Evolutionary conservation across 495 filamentous ascomycete species (phyloP), one percentile per base, ranked within the genome.

Genomic region (Monascus purpureus): DNA sequence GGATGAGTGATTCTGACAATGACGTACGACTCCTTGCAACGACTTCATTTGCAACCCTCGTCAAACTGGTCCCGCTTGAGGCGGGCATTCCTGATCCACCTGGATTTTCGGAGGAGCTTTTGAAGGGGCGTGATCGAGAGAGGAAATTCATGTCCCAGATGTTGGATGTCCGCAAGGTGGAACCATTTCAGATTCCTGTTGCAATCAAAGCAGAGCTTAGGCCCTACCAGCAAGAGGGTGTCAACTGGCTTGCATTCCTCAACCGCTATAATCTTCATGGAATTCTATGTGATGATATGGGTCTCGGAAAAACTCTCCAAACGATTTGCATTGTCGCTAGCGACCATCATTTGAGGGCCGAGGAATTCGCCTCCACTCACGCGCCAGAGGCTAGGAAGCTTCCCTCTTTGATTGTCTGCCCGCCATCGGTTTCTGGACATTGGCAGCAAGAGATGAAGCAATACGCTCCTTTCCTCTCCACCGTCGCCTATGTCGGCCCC

Each of bases 281-380:
- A 24, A 93, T 97, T 58, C 83, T 97, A 33, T 97, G 90, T 50
- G 90, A 97, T 48, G 90, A 97, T 49, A 97, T 97, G 90, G 90
- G 90, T 41, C 81, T 97, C 27, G 90, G 90, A 19, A 97, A 97
- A 55, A 97, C 90, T 1, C 64, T 97, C 13, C 90, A 97, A 54
- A 97, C 90, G 0, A 72, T 97, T 27, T 96, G 92, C 49, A 96
- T 97, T 46, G 87, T 97, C 28, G 88, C 90, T 6, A 93, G 83
- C 58, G 90, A 97, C 50, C 90, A 97, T 50, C 86, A 94, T 49
- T 63, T 90, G 50, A 80, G 90, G 28, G 83, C 80, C 5, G 82
- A 95, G 46, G 85, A 95, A 50, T 95, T 75, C 43, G 73, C 71
- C 29, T 81, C 75, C 52, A 90, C 86, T 1, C 66, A 75, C 31